Evolutionary conservation across 2,329 filamentous ascomycete species (phyloP).

Genomic region (Fusarium sp.): DNA sequence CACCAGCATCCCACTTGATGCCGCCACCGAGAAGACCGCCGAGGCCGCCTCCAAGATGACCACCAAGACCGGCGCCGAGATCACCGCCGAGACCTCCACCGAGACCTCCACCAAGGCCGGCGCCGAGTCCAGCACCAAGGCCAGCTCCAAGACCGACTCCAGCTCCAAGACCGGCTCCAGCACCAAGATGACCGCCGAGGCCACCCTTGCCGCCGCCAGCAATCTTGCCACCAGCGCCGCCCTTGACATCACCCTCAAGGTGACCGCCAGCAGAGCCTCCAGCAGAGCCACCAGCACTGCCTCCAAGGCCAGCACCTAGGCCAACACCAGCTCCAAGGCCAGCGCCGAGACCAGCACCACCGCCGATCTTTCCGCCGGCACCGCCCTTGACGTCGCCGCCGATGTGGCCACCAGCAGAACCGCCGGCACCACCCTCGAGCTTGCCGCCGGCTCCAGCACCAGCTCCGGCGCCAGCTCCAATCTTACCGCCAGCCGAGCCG

Average conservation of each 20-base stretch:
- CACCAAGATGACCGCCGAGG: slow-evolving; percentile 4
- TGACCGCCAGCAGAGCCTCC: not conserved
- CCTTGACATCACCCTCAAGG: not conserved
- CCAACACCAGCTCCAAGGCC: not conserved
- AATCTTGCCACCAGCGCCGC: not conserved
- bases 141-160: not conserved
- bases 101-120: not conserved
- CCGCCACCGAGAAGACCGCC: slow-evolving; percentile 18
- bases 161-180: not conserved
- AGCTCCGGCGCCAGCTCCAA: not conserved
- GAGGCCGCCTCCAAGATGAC: slow-evolving; percentile 2
- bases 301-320: not conserved
- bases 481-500: not conserved
- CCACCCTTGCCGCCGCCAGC: slow-evolving; percentile 1
- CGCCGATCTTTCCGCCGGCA: slow-evolving; percentile 4
- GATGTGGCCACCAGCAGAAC: not conserved
- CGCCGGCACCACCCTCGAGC: not conserved
- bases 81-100: not conserved
- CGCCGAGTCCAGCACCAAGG: not conserved
- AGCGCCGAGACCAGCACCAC: not conserved
- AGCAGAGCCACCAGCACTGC: not conserved
- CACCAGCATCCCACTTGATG: slow-evolving; percentile 16
- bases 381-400: not conserved
- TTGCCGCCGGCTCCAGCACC: not conserved
- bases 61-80: slow-evolving; percentile 5